phyloP scores from a whole-genome alignment of 1,284 basidiomycete species.

The Afroboletus lepidellus region DNA sequence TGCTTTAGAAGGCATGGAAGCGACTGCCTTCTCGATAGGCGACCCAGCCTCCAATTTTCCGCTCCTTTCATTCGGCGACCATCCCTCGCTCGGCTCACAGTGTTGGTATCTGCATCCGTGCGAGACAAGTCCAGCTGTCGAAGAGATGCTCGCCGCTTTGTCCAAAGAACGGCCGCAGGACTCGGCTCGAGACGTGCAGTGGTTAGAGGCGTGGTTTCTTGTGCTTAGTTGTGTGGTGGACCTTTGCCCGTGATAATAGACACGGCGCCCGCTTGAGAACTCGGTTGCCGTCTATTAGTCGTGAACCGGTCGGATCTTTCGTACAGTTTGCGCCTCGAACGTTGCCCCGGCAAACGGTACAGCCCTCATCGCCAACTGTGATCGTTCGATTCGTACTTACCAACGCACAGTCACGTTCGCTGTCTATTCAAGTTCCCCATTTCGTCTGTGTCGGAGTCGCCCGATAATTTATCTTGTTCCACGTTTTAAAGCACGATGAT shows the following conservation, averaged over 20 bases:
- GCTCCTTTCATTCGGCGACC: constrained; percentile 79
- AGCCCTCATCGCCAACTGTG: background rate
- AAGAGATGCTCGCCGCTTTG: constrained; percentile 61
- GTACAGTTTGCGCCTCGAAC: background rate
- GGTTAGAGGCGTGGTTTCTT: constrained; percentile 75
- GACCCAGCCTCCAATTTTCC: constrained; percentile 57
- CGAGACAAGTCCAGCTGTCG: constrained; percentile 61
- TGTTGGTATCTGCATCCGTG: constrained; percentile 86
- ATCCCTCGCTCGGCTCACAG: constrained; percentile 67
- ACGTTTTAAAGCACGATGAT: constrained; percentile 33
- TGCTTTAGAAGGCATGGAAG: constrained; percentile 43
- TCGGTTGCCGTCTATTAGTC: background rate
- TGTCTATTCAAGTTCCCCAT: constrained; percentile 2
- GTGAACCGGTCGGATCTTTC: constrained; percentile 10
- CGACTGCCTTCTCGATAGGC: constrained; percentile 54
- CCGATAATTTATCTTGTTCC: constrained; percentile 19
- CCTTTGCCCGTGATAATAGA: constrained; percentile 28
- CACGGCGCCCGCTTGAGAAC: constrained; percentile 1
- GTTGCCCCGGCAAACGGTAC: constrained; percentile 1
- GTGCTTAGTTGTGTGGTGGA: constrained; percentile 64
- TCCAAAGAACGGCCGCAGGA: constrained; percentile 17
- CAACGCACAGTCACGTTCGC: constrained; percentile 1
- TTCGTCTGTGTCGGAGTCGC: constrained; percentile 22
- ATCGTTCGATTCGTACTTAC: constrained; percentile 8
- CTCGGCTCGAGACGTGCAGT: constrained; percentile 40